These are phyloP conservation scores for Cordyceps cicadae DNA, from an alignment of 2,329 filamentous ascomycete species.

Conservation along the genomic window DNA sequence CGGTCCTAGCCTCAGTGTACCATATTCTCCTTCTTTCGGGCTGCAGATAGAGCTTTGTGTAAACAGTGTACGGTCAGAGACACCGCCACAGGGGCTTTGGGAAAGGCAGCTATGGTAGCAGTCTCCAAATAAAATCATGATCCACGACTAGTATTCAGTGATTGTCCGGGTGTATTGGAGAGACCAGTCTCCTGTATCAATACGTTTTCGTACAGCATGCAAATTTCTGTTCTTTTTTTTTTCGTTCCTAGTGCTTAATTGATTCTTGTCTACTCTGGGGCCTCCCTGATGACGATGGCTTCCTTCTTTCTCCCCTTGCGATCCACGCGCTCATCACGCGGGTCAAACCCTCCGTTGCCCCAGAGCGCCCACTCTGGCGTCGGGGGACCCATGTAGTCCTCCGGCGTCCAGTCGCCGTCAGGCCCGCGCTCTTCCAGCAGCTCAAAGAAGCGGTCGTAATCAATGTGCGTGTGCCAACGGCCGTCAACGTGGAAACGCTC, in stretches of 20 bases:
- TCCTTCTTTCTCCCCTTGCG: conserved; percentile 68
- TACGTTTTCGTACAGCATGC: neutral
- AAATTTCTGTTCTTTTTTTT: neutral
- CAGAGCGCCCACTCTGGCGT: conserved; percentile 93
- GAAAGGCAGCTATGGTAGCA: conserved; percentile 24
- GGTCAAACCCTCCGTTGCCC: conserved; percentile 93
- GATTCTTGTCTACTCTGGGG: conserved; percentile 16
- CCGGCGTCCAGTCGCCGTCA: conserved; percentile 67
- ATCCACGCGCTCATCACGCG: conserved; percentile 77
- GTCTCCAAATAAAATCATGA: conserved; percentile 22
- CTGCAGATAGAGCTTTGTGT: conserved; percentile 33
- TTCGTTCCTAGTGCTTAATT: neutral
- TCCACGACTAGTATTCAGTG: conserved; percentile 12
- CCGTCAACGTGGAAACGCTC: conserved; percentile 68
- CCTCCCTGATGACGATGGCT: conserved; percentile 25
- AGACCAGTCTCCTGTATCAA: no score
- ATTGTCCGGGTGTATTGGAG: neutral
- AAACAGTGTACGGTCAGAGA: conserved; percentile 31
- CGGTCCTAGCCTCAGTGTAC: conserved; percentile 27
- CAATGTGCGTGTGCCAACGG: conserved; percentile 85
- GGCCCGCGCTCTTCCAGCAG: conserved; percentile 61
- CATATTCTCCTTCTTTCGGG: conserved; percentile 31
- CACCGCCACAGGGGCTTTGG: conserved; percentile 21
- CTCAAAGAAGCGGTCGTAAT: conserved; percentile 83
- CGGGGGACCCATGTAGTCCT: conserved; percentile 79